These are phyloP conservation scores for Colletotrichum sp. DNA, from an alignment of 2,329 filamentous ascomycete genomes.

Conservation along the genomic window DNA sequence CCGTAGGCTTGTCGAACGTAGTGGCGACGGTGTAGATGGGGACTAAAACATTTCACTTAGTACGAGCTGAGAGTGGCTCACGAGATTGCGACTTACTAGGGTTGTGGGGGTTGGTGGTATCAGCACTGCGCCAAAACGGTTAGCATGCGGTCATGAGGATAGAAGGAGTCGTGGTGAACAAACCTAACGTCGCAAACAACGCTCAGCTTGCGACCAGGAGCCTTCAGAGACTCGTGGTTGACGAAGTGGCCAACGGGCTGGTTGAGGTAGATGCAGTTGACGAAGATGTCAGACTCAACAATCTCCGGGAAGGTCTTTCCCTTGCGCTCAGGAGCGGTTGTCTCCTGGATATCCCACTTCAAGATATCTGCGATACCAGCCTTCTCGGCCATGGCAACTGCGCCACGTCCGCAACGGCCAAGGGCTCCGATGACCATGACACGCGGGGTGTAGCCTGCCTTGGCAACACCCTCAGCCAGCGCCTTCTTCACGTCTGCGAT, in stretches of 20 bases:
- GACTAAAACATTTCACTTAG: slow-evolving; percentile 41
- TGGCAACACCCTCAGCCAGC: slow-evolving; percentile 69
- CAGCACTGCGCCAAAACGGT: slow-evolving; percentile 52
- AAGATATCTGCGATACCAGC: slow-evolving; percentile 68
- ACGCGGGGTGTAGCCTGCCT: slow-evolving; percentile 71
- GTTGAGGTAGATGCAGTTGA: slow-evolving; percentile 90
- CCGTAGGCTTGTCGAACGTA: slow-evolving; percentile 87
- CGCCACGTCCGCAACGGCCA: slow-evolving; percentile 85
- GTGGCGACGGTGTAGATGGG: slow-evolving; percentile 87
- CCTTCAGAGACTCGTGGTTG: slow-evolving; percentile 70
- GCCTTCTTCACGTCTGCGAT: slow-evolving; percentile 76
- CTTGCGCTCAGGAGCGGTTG: slow-evolving; percentile 48
- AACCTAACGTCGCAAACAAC: slow-evolving; percentile 83
- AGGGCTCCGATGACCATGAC: slow-evolving; percentile 85
- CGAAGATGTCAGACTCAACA: slow-evolving; percentile 74
- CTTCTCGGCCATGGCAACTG: slow-evolving; percentile 78
- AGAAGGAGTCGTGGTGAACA: slow-evolving; percentile 76
- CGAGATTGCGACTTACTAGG: not conserved
- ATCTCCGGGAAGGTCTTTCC: slow-evolving; percentile 84
- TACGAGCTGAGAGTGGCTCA: not conserved
- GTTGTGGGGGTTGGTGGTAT: slow-evolving; percentile 76
- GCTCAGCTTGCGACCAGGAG: slow-evolving; percentile 72
- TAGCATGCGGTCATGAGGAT: slow-evolving; percentile 35
- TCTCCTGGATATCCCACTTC: slow-evolving; percentile 80
- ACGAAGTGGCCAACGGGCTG: slow-evolving; percentile 63